phyloP scores from a whole-genome alignment of 129 eudicot species.

The Pseudognaphalium luteoalbum region DNA sequence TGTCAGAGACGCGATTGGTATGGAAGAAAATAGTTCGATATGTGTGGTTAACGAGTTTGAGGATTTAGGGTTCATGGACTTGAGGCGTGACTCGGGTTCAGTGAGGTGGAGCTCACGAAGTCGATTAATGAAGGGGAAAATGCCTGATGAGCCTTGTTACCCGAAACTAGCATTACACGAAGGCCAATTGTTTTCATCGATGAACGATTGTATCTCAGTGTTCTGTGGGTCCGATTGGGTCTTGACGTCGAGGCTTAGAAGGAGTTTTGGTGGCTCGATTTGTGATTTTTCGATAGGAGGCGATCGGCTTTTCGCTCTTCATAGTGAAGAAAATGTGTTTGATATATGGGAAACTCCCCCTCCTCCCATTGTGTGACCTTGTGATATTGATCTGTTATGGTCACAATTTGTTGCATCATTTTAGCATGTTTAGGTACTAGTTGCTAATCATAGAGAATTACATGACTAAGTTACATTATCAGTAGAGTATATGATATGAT shows the following conservation, averaged over 20 bases:
- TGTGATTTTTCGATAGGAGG: conserved; percentile 94
- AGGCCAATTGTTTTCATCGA: conserved; percentile 77
- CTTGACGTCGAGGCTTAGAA: conserved; percentile 70
- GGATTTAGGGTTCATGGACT: conserved; percentile 93
- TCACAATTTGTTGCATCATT: conserved; percentile 4
- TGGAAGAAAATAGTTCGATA: conserved; percentile 69
- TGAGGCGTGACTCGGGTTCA: conserved; percentile 57
- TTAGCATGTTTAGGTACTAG: conserved; percentile 11
- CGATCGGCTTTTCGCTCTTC: conserved; percentile 85
- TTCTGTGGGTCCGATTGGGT: conserved; percentile 96
- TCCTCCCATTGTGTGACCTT: conserved; percentile 48
- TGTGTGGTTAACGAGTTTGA: conserved; percentile 89
- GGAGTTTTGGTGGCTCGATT: conserved; percentile 84
- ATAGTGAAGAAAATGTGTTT: conserved; percentile 82
- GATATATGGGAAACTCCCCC: conserved; percentile 92
- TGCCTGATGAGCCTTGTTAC: conserved; percentile 82
- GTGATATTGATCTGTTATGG: not conserved
- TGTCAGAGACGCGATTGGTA: conserved; percentile 82
- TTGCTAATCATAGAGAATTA: conserved; percentile 31
- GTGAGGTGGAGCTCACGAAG: conserved; percentile 95
- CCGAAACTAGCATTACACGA: conserved; percentile 85
- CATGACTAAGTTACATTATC: not conserved
- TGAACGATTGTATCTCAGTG: conserved; percentile 85
- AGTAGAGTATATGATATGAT: conserved; percentile 7
- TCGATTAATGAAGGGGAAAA: conserved; percentile 68